Base-by-base conservation (phyloP, 345 rosid species). In the Gynandropsis gynandra region DNA sequence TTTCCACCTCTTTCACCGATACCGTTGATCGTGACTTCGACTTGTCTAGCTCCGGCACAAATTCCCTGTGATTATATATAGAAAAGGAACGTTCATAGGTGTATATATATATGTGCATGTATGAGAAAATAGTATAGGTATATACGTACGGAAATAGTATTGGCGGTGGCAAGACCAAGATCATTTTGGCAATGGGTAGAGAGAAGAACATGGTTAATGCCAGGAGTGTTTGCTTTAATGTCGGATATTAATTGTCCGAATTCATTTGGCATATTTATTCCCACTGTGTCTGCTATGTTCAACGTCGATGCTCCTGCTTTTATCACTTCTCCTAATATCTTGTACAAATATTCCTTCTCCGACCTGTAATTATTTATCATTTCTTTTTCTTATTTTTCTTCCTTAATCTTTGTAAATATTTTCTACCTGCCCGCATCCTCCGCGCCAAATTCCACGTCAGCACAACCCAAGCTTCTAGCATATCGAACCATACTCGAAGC, bases 1-100 rank as follows among this genome's bases (percentile, higher is more conserved):
- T 92, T 92, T 69, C 97, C 99, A 54, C 97, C 99, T 65, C 99
- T 83, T 63, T 92, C 99, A 42, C 99, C 97, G 49, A 92, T 92
- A 58, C 99, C 99, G 60, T 92, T 88, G 59, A 92, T 78, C 0
- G 99, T 92, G 41, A 87, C 97, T 68, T 92, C 98, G 53, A 92
- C 51, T 67, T 92, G 98, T 63, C 98, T 85, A 8, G 97, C 95
- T 31, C 98, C 98, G 19, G 90, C 80, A 70, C 19, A 63, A 9
- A 95, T 93, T 41, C 97, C 97, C 98, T 92, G 78, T 39, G 67
- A 49, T 53, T 44, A 65, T 50, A 63, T 24, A n/a, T n/a, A n/a
- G n/a, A n/a, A n/a, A n/a, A n/a, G n/a, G n/a, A n/a, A n/a, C n/a
- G n/a, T n/a, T 24, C 4, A 37, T 37, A 13, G 14, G 20, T 47